Evolutionary conservation across 345 rosid genomes (phyloP).

Genomic region (Moricandia moricandioides): DNA sequence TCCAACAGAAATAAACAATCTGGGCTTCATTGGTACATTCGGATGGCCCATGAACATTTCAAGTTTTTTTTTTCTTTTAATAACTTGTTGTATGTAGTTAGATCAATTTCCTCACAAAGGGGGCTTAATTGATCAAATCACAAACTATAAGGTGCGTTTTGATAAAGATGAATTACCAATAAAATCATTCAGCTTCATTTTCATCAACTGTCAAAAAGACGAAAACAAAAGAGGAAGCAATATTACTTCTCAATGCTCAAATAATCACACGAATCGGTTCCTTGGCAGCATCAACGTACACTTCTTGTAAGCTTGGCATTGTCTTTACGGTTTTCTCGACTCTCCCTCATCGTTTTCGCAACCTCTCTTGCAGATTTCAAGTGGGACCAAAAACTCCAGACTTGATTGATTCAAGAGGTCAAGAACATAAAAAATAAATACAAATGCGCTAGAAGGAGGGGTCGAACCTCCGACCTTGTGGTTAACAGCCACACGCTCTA

Average conservation of each 20-base stretch:
- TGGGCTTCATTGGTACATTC: neutral
- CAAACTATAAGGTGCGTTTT: slow-evolving; percentile 16
- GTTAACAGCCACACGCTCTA: slow-evolving; percentile 91
- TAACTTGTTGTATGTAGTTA: neutral
- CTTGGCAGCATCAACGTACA: slow-evolving; percentile 53
- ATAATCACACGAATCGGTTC: slow-evolving; percentile 77
- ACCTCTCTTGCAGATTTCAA: too few species aligned
- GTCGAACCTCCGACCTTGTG: slow-evolving; percentile 90
- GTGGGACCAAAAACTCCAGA: neutral
- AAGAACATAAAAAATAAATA: neutral
- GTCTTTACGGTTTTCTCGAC: too few species aligned
- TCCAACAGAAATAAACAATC: neutral
- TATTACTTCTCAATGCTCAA: slow-evolving; percentile 57
- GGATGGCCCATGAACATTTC: neutral
- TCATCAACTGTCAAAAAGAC: neutral
- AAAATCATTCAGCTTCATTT: slow-evolving; percentile 1
- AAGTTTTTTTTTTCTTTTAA: neutral
- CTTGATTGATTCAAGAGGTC: neutral
- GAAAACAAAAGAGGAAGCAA: neutral
- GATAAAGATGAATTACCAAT: slow-evolving; percentile 13
- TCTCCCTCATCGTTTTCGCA: too few species aligned
- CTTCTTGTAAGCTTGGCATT: slow-evolving; percentile 59
- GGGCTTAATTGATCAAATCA: slow-evolving; percentile 15
- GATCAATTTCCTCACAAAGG: neutral
- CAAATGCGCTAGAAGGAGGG: slow-evolving; percentile 45